Conservation (phyloP, 345 rosid species). For the Punica granatum region DNA sequence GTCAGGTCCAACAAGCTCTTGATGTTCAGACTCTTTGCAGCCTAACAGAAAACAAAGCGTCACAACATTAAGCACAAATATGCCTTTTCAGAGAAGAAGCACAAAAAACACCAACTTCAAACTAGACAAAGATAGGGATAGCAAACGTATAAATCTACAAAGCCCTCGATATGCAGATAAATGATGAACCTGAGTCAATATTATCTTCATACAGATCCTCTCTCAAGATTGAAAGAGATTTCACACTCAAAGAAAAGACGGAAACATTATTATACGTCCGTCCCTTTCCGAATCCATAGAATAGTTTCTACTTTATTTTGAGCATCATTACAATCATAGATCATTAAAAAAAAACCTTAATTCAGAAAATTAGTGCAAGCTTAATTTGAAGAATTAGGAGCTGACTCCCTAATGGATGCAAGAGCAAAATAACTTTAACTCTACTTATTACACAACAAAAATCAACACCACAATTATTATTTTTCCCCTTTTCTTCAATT, state of each 20-base stretch:
- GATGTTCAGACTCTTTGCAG: conserved; percentile 50
- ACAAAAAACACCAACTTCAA: not conserved
- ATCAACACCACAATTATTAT: too few species aligned
- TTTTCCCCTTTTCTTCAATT: too few species aligned
- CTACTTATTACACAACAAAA: too few species aligned
- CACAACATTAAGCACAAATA: not conserved
- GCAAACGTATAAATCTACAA: not conserved
- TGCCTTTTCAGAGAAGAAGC: not conserved
- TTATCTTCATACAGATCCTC: not conserved
- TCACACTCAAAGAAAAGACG: not conserved
- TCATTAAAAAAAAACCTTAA: too few species aligned
- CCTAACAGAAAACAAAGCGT: conserved; percentile 24
- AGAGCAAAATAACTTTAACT: not conserved
- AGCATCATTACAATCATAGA: too few species aligned
- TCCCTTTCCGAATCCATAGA: too few species aligned
- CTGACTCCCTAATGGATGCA: not conserved
- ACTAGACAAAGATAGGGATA: not conserved
- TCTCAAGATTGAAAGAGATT: not conserved
- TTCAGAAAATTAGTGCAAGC: too few species aligned
- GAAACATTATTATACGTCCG: too few species aligned
- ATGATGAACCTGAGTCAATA: not conserved
- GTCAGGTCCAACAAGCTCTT: conserved; percentile 40
- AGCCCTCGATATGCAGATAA: not conserved
- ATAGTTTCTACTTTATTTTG: too few species aligned
- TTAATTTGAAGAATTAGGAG: not conserved